These are phyloP conservation scores for Spathaspora arborariae DNA, from an alignment of 805 yeast genomes.

Conservation along the genomic window DNA sequence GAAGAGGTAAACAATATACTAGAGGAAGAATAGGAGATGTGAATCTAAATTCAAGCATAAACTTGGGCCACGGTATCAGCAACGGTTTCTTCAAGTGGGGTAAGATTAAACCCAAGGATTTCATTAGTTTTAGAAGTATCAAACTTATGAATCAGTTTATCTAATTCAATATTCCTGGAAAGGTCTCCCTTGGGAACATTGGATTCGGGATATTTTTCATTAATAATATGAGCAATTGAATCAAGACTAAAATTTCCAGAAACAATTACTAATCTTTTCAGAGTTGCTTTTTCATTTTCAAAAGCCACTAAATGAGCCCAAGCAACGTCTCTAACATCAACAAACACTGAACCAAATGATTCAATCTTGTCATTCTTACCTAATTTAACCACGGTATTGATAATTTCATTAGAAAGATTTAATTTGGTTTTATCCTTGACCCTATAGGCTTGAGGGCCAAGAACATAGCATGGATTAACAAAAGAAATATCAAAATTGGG, in stretches of 20 bases:
- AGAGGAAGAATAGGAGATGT: too few species aligned
- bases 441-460: slow-evolving; percentile 30
- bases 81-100: slow-evolving; percentile 32
- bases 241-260: slow-evolving; percentile 29
- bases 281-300: slow-evolving; percentile 26
- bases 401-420: slow-evolving; percentile 35
- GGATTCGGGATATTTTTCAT: slow-evolving; percentile 17
- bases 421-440: slow-evolving; percentile 23
- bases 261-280: slow-evolving; percentile 13
- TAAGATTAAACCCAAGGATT: slow-evolving; percentile 32
- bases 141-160: not conserved
- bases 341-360: slow-evolving; percentile 15
- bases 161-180: not conserved
- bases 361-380: slow-evolving; percentile 22
- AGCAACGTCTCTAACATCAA: slow-evolving; percentile 66
- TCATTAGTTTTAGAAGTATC: slow-evolving; percentile 2
- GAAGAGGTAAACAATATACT: too few species aligned
- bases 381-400: slow-evolving; percentile 34
- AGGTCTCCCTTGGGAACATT: slow-evolving; percentile 2
- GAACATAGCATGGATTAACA: slow-evolving; percentile 20
- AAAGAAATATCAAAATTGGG: slow-evolving; percentile 11
- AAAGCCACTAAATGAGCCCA: slow-evolving; percentile 52
- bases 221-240: slow-evolving; percentile 26
- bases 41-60: not conserved
- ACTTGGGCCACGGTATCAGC: slow-evolving; percentile 37